Evolutionary conservation across 495 filamentous ascomycete genomes (phyloP).

Genomic region (Hypoxylon cercidicola): DNA sequence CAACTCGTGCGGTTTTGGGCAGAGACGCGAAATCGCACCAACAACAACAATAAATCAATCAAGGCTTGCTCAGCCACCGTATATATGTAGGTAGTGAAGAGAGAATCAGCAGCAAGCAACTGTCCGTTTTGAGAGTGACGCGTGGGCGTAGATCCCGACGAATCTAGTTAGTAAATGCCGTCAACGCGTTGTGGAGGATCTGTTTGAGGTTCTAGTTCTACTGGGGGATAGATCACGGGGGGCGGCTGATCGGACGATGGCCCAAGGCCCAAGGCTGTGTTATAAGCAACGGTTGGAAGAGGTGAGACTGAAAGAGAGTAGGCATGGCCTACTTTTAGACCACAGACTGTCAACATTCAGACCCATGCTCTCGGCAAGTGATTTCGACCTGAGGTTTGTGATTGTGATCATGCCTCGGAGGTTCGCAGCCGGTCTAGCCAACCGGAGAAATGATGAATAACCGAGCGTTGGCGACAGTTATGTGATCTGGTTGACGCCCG

Average conservation of each 20-base stretch:
- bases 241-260: slow-evolving; percentile 31
- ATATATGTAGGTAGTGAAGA: slow-evolving; percentile 29
- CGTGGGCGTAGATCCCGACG: slow-evolving; percentile 39
- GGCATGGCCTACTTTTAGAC: slow-evolving; percentile 27
- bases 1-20: slow-evolving; percentile 18
- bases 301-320: slow-evolving; percentile 17
- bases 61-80: slow-evolving; percentile 36
- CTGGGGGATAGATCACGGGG: slow-evolving; percentile 23
- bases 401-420: slow-evolving; percentile 22
- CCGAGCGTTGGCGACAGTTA: slow-evolving; percentile 24
- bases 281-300: slow-evolving; percentile 29
- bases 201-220: slow-evolving; percentile 33
- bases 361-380: slow-evolving; percentile 26
- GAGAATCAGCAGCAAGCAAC: slow-evolving; percentile 26
- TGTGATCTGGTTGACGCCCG: slow-evolving; percentile 38
- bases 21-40: slow-evolving; percentile 35
- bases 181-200: slow-evolving; percentile 22
- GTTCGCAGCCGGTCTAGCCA: slow-evolving; percentile 36
- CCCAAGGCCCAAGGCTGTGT: slow-evolving; percentile 30
- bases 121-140: slow-evolving; percentile 36
- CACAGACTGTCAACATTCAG: slow-evolving; percentile 24
- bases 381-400: slow-evolving; percentile 23
- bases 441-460: slow-evolving; percentile 36
- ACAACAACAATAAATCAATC: slow-evolving; percentile 19
- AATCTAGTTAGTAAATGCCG: slow-evolving; percentile 30